A percentile compares a stretch with the other conserved stretches of the same genome.
These are phyloP conservation scores for Hypoxylon sp. DNA, from an alignment of 2,329 filamentous ascomycete species.

Conservation along the genomic window DNA sequence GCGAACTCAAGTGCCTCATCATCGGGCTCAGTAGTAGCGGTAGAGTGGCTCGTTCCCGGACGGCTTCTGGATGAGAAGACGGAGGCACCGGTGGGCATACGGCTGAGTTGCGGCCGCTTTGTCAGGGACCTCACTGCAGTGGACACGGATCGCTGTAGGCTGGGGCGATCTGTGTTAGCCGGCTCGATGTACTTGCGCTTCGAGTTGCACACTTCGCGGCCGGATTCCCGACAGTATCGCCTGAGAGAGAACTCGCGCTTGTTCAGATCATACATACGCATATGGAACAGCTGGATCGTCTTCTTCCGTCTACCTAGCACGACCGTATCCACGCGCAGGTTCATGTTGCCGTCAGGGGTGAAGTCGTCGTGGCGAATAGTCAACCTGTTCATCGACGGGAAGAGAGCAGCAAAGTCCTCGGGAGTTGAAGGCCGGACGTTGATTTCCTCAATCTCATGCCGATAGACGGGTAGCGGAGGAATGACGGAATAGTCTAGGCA, in stretches of 20 bases:
- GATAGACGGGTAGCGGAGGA: conserved; percentile 65
- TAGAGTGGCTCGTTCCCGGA: conserved; percentile 49
- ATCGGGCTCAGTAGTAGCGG: conserved; percentile 38
- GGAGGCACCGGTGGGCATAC: conserved; percentile 48
- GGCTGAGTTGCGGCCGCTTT: conserved; percentile 48
- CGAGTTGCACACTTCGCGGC: conserved; percentile 89
- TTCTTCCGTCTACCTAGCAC: conserved; percentile 71
- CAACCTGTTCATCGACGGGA: conserved; percentile 83
- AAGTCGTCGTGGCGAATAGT: conserved; percentile 90
- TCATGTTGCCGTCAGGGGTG: conserved; percentile 94
- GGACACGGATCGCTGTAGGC: conserved; percentile 57
- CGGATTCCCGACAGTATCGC: conserved; percentile 90
- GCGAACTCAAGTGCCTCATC: conserved; percentile 47
- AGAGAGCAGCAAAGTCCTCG: conserved; percentile 81
- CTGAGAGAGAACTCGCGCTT: conserved; percentile 88
- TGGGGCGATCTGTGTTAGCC: conserved; percentile 49
- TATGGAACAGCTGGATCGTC: conserved; percentile 82
- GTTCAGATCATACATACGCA: conserved; percentile 91
- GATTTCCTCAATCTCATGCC: conserved; percentile 67
- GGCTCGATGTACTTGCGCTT: conserved; percentile 72
- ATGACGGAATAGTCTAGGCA: conserved; percentile 51
- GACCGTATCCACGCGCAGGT: conserved; percentile 85
- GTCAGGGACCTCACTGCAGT: conserved; percentile 58
- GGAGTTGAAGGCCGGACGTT: conserved; percentile 80
- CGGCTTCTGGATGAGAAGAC: conserved; percentile 44